phyloP scores from a whole-genome alignment of 2,329 filamentous ascomycete species.

The Penicillium sp. region DNA sequence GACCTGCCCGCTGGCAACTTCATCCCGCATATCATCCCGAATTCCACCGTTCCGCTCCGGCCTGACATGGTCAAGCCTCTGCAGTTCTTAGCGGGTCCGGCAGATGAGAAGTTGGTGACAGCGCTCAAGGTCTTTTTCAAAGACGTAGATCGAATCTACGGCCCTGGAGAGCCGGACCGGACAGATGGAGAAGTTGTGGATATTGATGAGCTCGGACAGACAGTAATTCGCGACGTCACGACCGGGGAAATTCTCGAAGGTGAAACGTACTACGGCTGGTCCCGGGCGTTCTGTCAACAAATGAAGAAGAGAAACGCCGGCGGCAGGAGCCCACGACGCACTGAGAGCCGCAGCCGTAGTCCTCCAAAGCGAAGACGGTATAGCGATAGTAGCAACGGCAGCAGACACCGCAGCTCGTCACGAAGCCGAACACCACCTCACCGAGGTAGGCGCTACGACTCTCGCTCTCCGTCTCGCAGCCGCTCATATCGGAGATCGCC shows the following conservation, averaged over 20 bases:
- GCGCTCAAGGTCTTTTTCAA: constrained; percentile 73
- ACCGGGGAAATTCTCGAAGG: constrained; percentile 68
- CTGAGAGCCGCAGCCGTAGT: constrained; percentile 54
- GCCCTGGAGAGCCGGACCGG: constrained; percentile 52
- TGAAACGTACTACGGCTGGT: constrained; percentile 90
- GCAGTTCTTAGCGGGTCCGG: constrained; percentile 70
- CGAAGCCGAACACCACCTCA: constrained; percentile 36
- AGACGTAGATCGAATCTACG: constrained; percentile 72
- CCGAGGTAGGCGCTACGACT: constrained; percentile 28
- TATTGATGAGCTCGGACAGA: constrained; percentile 76
- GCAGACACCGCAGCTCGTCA: constrained; percentile 36
- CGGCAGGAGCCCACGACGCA: constrained; percentile 39
- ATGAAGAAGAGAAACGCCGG: constrained; percentile 63
- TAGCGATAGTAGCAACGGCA: constrained; percentile 43
- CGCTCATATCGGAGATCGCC: constrained; percentile 27
- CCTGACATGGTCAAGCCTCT: constrained; percentile 73
- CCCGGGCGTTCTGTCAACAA: constrained; percentile 75
- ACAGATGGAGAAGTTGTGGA: constrained; percentile 61
- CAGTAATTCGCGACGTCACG: constrained; percentile 67
- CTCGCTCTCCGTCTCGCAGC: constrained; percentile 35
- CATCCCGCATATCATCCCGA: constrained; percentile 76
- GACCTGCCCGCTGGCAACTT: constrained; percentile 83
- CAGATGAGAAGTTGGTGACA: constrained; percentile 66
- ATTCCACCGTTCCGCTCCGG: constrained; percentile 75
- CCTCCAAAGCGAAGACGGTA: constrained; percentile 48